Percentiles rank a stretch among this genome's conserved stretches.
These are phyloP conservation scores for Cercospora canescens DNA, from an alignment of 2,329 filamentous ascomycete species.

Conservation along the genomic window DNA sequence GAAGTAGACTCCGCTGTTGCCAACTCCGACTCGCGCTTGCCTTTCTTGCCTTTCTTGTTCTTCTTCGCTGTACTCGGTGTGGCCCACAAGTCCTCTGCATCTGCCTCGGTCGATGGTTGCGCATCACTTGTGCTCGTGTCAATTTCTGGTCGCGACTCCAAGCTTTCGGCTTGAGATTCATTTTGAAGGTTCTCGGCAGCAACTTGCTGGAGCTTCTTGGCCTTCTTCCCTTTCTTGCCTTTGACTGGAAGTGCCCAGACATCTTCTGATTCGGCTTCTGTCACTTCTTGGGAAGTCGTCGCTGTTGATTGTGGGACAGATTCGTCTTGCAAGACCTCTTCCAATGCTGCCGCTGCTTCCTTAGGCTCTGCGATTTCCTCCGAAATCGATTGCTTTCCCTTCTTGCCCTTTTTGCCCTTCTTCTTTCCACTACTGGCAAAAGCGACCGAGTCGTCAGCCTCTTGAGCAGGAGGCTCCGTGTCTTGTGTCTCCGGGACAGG, in stretches of 20 bases:
- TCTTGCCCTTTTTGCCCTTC: constrained; percentile 35
- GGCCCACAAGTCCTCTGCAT: constrained; percentile 4
- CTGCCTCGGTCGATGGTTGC: neutral
- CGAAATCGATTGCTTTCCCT: constrained; percentile 17
- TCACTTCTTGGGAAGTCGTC: constrained; percentile 1
- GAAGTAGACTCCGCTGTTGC: neutral
- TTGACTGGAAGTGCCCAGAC: neutral
- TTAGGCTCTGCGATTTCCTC: neutral
- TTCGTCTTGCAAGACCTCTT: neutral
- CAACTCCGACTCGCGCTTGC: constrained; percentile 6
- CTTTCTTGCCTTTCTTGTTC: constrained; percentile 24
- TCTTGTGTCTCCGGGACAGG: neutral
- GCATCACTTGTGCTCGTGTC: neutral
- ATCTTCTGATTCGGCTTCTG: constrained; percentile 7
- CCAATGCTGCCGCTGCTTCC: neutral
- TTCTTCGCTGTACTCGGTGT: constrained; percentile 29
- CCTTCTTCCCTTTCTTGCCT: constrained; percentile 5
- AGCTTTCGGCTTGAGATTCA: neutral
- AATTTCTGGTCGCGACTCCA: neutral
- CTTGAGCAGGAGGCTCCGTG: neutral
- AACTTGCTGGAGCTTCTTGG: constrained; percentile 3
- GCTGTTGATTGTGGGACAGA: constrained; percentile 4
- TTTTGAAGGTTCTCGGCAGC: neutral
- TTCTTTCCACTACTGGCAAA: constrained; percentile 16
- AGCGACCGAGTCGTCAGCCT: constrained; percentile 8